Base-by-base conservation (phyloP, 495 filamentous ascomycete genomes). In the Aspergillus asperescens region DNA sequence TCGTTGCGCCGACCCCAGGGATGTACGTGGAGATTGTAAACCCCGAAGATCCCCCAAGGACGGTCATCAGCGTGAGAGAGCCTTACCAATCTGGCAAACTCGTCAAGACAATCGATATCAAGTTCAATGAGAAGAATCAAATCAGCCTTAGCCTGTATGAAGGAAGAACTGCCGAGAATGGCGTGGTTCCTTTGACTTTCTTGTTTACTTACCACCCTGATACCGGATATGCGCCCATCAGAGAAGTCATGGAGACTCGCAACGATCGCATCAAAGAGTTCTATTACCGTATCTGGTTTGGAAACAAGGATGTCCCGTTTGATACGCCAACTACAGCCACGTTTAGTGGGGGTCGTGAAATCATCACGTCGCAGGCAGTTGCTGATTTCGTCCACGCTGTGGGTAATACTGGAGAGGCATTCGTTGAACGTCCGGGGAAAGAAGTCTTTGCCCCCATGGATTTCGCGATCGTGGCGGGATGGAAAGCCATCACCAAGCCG, bases 361-460 rank as follows among this genome's bases (percentile, higher is more conserved):
- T 79, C 13, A 89, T 98, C 57, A 96, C 90, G 10, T 82, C 83
- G 39, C 87, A 95, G 58, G 90, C 86, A 46, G 96, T 98, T 64
- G 92, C 92, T 49, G 94, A 98, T 72, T 98, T 98, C 58, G 90
- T 98, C 13, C 91, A 98, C 64, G 94, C 93, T 37, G 93, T 98
- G 53, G 90, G 93, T 38, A 98, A 98, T 69, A 97, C 90, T 10
- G 90, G 93, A 25, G 93, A 97, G 64, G 93, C 94, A n/a, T 98
- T 97, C 54, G 92, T 98, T 38, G 91, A 97, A 51, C 83, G 92
- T 20, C 92, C 92, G 40, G 94, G 90, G 50, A 97, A 96, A 74
- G 86, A 88, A 62, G 88, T 95, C 59, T 91, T 83, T 59, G 94
- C 93, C 18, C 93, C 94, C 34, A 99, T 98, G 93, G 93, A 98